Evolutionary conservation across 2,329 filamentous ascomycete genomes (phyloP).

Genomic region (Diplodia intermedia): DNA sequence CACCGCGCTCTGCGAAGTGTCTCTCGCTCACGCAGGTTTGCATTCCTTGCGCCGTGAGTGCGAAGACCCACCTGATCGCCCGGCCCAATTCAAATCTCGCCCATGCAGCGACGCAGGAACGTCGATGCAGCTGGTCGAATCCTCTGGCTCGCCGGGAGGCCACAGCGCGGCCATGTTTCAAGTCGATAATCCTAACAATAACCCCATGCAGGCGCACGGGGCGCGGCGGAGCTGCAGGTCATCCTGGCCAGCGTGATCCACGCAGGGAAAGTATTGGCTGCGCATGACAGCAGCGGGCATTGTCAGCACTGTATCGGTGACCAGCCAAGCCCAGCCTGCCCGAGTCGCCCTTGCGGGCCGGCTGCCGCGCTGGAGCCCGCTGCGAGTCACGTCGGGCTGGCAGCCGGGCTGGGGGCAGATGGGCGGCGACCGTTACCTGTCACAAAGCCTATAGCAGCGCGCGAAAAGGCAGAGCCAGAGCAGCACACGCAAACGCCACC

Average conservation of each 20-base stretch:
- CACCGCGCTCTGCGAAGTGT: slow-evolving; percentile 39
- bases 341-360: slow-evolving; percentile 41
- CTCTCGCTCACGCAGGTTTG: slow-evolving; percentile 45
- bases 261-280: slow-evolving; percentile 38
- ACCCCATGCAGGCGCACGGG: slow-evolving; percentile 45
- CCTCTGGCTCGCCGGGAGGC: slow-evolving; percentile 25
- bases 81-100: slow-evolving; percentile 41
- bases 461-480: slow-evolving; percentile 23
- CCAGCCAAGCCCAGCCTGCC: slow-evolving; percentile 36
- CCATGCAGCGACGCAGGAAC: slow-evolving; percentile 47
- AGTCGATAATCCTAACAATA: slow-evolving; percentile 44
- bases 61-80: slow-evolving; percentile 37
- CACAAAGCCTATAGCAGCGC: slow-evolving; percentile 38
- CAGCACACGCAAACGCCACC: slow-evolving; percentile 35
- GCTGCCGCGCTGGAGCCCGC: slow-evolving; percentile 40
- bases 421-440: slow-evolving; percentile 44
- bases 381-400: slow-evolving; percentile 37
- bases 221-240: slow-evolving; percentile 44
- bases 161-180: slow-evolving; percentile 42
- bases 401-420: slow-evolving; percentile 20
- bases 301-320: slow-evolving; percentile 41
- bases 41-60: slow-evolving; percentile 49
- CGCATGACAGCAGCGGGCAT: slow-evolving; percentile 40
- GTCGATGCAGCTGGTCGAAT: slow-evolving; percentile 37
- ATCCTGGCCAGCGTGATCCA: slow-evolving; percentile 33